Conservation (phyloP, 257 asterid species). For the Penstemon barbatus region DNA sequence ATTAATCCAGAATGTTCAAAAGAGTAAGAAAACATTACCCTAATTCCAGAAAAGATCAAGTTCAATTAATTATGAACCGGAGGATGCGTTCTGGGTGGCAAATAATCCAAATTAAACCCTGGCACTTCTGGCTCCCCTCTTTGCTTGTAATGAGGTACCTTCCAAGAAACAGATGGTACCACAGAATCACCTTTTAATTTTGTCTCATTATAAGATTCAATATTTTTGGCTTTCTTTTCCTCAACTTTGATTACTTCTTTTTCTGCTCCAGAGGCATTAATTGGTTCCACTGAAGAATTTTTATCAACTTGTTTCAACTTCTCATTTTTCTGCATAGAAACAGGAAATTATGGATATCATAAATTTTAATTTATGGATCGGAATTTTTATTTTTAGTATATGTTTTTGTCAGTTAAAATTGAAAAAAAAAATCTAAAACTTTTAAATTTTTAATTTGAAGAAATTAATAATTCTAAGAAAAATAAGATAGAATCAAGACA, state of each 20-base stretch:
- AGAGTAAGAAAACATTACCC: neutral
- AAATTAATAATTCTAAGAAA: neutral
- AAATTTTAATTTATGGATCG: no score
- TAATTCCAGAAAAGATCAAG: neutral
- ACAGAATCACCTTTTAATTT: constrained; percentile 10
- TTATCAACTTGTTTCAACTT: constrained; percentile 25
- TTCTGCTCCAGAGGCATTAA: constrained; percentile 14
- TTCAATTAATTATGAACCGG: constrained; percentile 43
- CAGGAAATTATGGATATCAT: neutral
- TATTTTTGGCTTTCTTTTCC: constrained; percentile 12
- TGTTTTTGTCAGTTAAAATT: no score
- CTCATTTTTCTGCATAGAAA: constrained; percentile 35
- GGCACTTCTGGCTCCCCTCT: constrained; percentile 47
- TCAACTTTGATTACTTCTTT: neutral
- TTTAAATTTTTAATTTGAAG: no score
- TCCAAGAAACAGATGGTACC: constrained; percentile 48
- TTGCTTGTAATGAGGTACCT: constrained; percentile 44
- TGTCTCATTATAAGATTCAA: neutral
- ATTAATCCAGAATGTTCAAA: neutral
- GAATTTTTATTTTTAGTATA: no score
- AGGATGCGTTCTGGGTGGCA: constrained; percentile 84
- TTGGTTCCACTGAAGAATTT: neutral
- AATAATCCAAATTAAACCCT: constrained; percentile 68
- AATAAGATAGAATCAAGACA: neutral
- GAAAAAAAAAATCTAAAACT: no score